Conservation (phyloP, 2,329 filamentous ascomycete genomes). For the Fusarium mundagurra region DNA sequence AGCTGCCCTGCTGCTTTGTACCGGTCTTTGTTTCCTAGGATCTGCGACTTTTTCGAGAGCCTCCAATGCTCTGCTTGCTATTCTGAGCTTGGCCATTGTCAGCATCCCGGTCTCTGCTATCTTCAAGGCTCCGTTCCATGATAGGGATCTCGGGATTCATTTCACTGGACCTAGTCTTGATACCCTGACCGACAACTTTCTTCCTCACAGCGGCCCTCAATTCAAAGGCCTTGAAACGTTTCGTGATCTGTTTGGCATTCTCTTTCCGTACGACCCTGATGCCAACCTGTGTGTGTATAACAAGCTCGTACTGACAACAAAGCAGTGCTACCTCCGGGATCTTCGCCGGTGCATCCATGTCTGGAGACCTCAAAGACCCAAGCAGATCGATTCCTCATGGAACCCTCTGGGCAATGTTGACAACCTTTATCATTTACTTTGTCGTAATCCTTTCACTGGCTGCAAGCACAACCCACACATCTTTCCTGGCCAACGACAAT, state of each 20-base stretch:
- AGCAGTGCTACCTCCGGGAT: conserved; percentile 63
- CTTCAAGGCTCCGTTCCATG: conserved; percentile 73
- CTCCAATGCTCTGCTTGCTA: conserved; percentile 77
- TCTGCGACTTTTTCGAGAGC: conserved; percentile 83
- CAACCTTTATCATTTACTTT: conserved; percentile 81
- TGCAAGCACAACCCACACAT: conserved; percentile 76
- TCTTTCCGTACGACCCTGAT: conserved; percentile 69
- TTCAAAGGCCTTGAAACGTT: conserved; percentile 74
- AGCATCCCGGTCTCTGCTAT: conserved; percentile 86
- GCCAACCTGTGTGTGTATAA: background rate
- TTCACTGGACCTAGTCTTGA: conserved; percentile 80
- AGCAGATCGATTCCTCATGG: conserved; percentile 86
- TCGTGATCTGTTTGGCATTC: conserved; percentile 84
- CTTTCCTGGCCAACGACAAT: conserved; percentile 79
- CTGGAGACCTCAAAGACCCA: conserved; percentile 82
- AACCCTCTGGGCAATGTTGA: conserved; percentile 79
- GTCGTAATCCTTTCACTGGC: conserved; percentile 83
- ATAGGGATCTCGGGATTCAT: conserved; percentile 69
- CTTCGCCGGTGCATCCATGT: conserved; percentile 86
- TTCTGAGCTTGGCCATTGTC: conserved; percentile 77
- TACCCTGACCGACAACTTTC: conserved; percentile 78
- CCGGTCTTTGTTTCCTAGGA: conserved; percentile 79
- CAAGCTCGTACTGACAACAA: background rate
- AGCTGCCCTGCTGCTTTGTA: conserved; percentile 75
- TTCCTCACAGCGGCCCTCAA: conserved; percentile 73